phyloP scores from a whole-genome alignment of 1,284 basidiomycete species.

The Trichosporon asahii region DNA sequence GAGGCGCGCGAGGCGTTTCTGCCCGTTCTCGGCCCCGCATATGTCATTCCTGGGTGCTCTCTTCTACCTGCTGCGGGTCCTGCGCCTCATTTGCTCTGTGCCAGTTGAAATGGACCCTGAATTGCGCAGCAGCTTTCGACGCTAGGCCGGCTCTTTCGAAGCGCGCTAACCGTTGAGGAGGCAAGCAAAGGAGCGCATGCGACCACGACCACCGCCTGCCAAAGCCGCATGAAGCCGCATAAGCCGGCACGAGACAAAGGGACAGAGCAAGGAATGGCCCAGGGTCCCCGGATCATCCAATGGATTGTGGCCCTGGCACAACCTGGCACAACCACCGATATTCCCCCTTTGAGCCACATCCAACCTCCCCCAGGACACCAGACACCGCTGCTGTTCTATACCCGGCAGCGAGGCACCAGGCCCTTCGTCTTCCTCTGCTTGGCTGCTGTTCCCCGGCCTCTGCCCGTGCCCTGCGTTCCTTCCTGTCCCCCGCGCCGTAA shows the following conservation, averaged over 20 bases:
- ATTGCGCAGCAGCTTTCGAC: neutral
- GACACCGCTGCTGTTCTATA: neutral
- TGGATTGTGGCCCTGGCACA: neutral
- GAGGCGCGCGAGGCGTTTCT: neutral
- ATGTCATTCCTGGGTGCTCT: neutral
- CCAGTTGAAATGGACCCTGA: neutral
- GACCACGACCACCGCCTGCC: neutral
- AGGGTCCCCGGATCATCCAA: slow-evolving; percentile 3
- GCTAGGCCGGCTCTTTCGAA: neutral
- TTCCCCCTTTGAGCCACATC: neutral
- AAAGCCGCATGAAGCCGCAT: neutral
- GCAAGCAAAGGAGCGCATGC: neutral
- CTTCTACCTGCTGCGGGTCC: too few species aligned
- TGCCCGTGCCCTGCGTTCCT: neutral
- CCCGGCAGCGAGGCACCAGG: slow-evolving; percentile 1
- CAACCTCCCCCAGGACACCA: neutral
- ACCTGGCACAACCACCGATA: neutral
- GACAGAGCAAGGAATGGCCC: neutral
- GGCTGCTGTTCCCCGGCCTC: neutral
- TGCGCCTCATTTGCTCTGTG: neutral
- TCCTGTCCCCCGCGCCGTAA: neutral
- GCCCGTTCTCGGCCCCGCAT: slow-evolving; percentile 2
- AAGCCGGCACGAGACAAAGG: neutral
- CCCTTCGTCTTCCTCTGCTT: neutral
- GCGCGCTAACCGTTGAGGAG: neutral